Evolutionary conservation across 306 rosid genomes (phyloP).

Genomic region (Cucurbita ficifolia): DNA sequence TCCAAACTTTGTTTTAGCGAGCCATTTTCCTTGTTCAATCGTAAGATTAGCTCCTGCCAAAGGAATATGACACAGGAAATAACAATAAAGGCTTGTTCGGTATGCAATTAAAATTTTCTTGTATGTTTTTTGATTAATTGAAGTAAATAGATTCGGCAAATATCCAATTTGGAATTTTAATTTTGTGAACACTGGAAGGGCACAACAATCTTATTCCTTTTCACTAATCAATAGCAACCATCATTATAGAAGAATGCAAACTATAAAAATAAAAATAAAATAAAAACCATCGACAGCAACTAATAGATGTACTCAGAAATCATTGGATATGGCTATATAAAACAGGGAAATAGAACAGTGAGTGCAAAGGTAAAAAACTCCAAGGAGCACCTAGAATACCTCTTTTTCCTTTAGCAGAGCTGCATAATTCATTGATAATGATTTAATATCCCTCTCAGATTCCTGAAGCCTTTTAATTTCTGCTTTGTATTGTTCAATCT

Average conservation of each 20-base stretch:
- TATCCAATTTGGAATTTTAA: too few relatives aligned
- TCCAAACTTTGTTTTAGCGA: conserved; percentile 66
- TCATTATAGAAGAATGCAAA: too few relatives aligned
- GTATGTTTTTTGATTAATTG: too few relatives aligned
- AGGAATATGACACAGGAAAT: conserved; percentile 10
- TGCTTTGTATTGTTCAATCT: conserved; percentile 61
- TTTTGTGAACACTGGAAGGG: too few relatives aligned
- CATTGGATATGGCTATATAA: background rate
- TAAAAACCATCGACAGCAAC: background rate
- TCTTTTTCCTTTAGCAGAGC: conserved; percentile 83
- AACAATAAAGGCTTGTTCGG: background rate
- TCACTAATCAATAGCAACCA: too few relatives aligned
- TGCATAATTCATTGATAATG: conserved; percentile 76
- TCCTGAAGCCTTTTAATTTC: conserved; percentile 87
- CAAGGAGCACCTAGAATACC: conserved; percentile 21
- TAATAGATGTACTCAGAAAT: background rate
- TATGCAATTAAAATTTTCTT: too few relatives aligned
- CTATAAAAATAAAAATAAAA: too few relatives aligned
- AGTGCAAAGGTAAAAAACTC: background rate
- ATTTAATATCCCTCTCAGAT: conserved; percentile 88
- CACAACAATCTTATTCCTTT: too few relatives aligned
- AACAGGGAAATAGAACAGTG: conserved; percentile 3
- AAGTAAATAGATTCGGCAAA: too few relatives aligned
- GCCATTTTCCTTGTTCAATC: conserved; percentile 72
- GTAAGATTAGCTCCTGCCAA: conserved; percentile 54